Percentiles rank a stretch among this genome's conserved stretches.
These are phyloP conservation scores for Scheffersomyces spartinae DNA, from an alignment of 805 yeast species.

Conservation along the genomic window DNA sequence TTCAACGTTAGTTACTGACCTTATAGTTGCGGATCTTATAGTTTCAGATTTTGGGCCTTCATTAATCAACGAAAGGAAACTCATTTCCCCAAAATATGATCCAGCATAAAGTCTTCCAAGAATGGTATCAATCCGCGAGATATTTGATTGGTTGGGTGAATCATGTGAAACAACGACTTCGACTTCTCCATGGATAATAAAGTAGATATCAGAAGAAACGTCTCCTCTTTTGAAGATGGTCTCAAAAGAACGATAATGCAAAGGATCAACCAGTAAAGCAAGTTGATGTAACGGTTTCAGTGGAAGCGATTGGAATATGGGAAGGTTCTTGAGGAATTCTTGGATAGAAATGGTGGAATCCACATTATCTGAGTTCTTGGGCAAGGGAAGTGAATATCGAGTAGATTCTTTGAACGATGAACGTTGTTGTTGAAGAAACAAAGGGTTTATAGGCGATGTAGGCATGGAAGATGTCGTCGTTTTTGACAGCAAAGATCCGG, in stretches of 20 bases:
- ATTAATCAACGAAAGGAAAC: slow-evolving; percentile 36
- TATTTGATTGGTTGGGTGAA: slow-evolving; percentile 13
- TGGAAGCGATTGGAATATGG: slow-evolving; percentile 49
- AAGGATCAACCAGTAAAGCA: slow-evolving; percentile 53
- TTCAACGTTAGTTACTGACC: slow-evolving; percentile 50
- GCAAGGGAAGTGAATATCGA: slow-evolving; percentile 5
- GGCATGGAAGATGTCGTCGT: neutral
- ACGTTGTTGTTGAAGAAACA: no score
- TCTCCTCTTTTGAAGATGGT: slow-evolving; percentile 51
- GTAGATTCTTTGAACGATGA: neutral
- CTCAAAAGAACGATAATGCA: slow-evolving; percentile 42
- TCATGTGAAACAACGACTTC: slow-evolving; percentile 43
- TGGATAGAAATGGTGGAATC: slow-evolving; percentile 47
- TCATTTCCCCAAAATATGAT: slow-evolving; percentile 69
- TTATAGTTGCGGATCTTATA: slow-evolving; percentile 48
- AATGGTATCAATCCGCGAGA: slow-evolving; percentile 22
- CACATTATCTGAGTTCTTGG: slow-evolving; percentile 17
- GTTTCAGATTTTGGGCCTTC: slow-evolving; percentile 8
- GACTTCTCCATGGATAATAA: slow-evolving; percentile 57
- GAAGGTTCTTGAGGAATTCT: slow-evolving; percentile 44
- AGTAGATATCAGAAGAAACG: slow-evolving; percentile 51
- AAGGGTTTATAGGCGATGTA: no score
- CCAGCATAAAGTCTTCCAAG: slow-evolving; percentile 53
- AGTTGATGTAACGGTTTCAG: slow-evolving; percentile 48
- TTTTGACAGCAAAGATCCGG: slow-evolving; percentile 1